phyloP scores from a whole-genome alignment of 2,329 filamentous ascomycete species.

The Tympanopsis confertula region DNA sequence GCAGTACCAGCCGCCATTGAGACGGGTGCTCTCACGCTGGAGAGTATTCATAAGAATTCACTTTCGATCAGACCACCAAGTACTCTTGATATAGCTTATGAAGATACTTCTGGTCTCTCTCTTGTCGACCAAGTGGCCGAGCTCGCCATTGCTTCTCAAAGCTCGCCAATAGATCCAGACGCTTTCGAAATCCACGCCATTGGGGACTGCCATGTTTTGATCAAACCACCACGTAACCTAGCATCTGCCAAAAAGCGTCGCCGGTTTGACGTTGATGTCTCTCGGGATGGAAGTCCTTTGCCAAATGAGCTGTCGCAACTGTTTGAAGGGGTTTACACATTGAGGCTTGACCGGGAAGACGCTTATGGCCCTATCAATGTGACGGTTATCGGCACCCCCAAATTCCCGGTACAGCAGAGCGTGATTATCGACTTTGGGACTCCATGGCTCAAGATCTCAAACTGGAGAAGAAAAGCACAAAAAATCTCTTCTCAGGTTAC shows the following conservation, averaged over 20 bases:
- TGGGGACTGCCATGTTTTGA: slow-evolving; percentile 37
- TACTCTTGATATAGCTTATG: too few relatives aligned
- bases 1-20: too few relatives aligned
- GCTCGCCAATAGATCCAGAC: slow-evolving; percentile 18
- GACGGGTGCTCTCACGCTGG: neutral
- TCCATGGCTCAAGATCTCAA: slow-evolving; percentile 30
- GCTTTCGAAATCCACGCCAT: slow-evolving; percentile 39
- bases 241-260: slow-evolving; percentile 26
- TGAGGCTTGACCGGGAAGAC: slow-evolving; percentile 29
- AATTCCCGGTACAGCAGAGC: slow-evolving; percentile 11
- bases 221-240: slow-evolving; percentile 32
- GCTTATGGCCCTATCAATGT: slow-evolving; percentile 13
- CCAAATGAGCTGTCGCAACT: slow-evolving; percentile 33
- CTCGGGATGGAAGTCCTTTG: slow-evolving; percentile 23
- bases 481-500: slow-evolving; percentile 18
- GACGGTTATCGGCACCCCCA: slow-evolving; percentile 10
- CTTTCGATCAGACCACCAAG: neutral
- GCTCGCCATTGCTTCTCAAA: too few relatives aligned
- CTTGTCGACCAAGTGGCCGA: too few relatives aligned
- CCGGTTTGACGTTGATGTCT: slow-evolving; percentile 34
- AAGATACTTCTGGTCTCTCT: too few relatives aligned
- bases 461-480: slow-evolving; percentile 27
- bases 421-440: slow-evolving; percentile 14
- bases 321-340: slow-evolving; percentile 38
- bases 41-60: neutral